Base-by-base conservation (phyloP, 1,284 basidiomycete species). In the Moesziomyces globuligerus region DNA sequence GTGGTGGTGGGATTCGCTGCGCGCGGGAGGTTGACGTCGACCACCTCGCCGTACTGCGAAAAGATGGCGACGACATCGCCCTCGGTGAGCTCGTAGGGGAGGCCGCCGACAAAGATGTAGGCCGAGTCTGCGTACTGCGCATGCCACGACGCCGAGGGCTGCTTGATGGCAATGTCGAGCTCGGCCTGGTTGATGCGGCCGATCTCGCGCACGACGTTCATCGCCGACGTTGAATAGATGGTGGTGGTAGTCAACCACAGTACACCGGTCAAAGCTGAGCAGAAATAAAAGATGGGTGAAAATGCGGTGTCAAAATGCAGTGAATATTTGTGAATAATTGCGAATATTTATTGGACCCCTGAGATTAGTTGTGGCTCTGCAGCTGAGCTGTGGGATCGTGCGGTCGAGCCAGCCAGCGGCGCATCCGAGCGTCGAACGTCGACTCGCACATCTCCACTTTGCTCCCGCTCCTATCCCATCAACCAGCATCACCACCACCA, bases 51-150 rank as follows among this genome's bases (percentile, higher is more conserved):
- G 83, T 91, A 98, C 83, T 99, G 96, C 13, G 94, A 98, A 84
- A 98, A 95, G 72, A 98, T 94, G 17, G 94, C 89, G 72, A 98
- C 91, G 23, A 98, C 93, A 82, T 99, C 96, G 62, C 96, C 96
- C 84, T 99, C 96, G 2, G 95, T 97, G 48, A 98, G 85, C 61
- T 73, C 76, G 47, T 71, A 68, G 21, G 75, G 75, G 3, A 79
- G 74, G 11, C 75, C 79, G 43, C 95, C 94, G 54, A 94, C 86
- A 81, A 92, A 96, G 72, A 98, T 86, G 83, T 98, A 97, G 1
- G 95, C 95, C 49, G 94, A 97, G 83, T 97, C 94, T 83, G 91
- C 93, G 85, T 94, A 97, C 79, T 97, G 91, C 78, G 98, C 93
- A 79, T 98, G 95, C 95, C 95, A 98, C 48, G 92, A 94, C n/a